Base-by-base conservation (phyloP, 192 early-diverging fungal genomes). In the Mycoemilia scoparia region DNA sequence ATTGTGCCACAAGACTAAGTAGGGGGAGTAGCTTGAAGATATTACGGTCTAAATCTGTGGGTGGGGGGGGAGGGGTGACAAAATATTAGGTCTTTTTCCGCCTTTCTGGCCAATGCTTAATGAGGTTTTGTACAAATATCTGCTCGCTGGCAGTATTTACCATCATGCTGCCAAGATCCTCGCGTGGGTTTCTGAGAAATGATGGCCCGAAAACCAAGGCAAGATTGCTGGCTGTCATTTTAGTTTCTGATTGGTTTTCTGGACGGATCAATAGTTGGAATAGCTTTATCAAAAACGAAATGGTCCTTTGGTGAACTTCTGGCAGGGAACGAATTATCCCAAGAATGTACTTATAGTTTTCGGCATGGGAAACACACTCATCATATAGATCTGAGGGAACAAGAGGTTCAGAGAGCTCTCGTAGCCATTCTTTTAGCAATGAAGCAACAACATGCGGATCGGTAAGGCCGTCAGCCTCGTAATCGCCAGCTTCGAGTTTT, bases 201-300 rank as follows among this genome's bases (percentile, higher is more conserved):
- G 81, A 80, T n/a, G 92, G 92, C 13, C 86, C 89, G 67, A 93
- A 95, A 7, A 97, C 85, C 68, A 97, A 80, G 8, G 92, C 92
- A 32, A 97, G 45, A 36, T 95, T 97, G 41, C 67, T 63, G 21
- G 78, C 54, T 18, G 71, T 79, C 92, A 97, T 97, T 58, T 81
- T 76, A n/a, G 92, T 95, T 8, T 65, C 41, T 21, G 73, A 64
- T 24, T 67, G 70, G n/a, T 84, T 74, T 18, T 51, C 41, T 5
- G 76, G 74, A 17, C 73, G 69, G 17, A 76, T 76, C 37, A 96
- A 73, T 17, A 74, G 72, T 48, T 79, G 69, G 33, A 97, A 58
- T 49, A 92, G 93, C 32, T 70, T 49, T 21, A 89, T 66, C 46
- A 89, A 67, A 39, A 77, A 93, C 7, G 74, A 32, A 6, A 79